Conservation (phyloP, 1,284 basidiomycete species). For the Phlebopus sp. region DNA sequence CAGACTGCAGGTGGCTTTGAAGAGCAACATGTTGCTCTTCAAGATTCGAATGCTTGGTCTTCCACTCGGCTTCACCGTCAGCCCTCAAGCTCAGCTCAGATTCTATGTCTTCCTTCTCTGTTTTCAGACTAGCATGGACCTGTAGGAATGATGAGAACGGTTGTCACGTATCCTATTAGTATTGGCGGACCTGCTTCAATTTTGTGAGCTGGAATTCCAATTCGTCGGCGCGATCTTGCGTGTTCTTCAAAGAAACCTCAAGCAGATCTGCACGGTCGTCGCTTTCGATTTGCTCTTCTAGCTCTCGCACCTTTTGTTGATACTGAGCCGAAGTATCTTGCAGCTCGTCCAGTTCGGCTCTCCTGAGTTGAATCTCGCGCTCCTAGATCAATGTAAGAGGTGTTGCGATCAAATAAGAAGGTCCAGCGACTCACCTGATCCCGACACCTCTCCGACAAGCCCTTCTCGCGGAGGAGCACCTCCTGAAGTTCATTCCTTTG, state of each 20-base stretch:
- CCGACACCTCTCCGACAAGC: conserved; percentile 52
- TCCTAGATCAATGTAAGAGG: conserved; percentile 44
- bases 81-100: conserved; percentile 40
- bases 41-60: conserved; percentile 44
- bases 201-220: conserved; percentile 77
- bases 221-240: conserved; percentile 76
- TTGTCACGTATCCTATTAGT: not conserved
- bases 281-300: conserved; percentile 76
- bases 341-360: conserved; percentile 50
- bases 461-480: conserved; percentile 45
- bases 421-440: conserved; percentile 50
- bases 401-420: not conserved
- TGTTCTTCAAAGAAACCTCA: conserved; percentile 68
- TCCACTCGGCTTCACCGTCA: conserved; percentile 45
- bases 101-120: conserved; percentile 57
- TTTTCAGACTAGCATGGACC: conserved; percentile 55
- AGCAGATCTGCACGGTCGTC: conserved; percentile 75
- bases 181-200: conserved; percentile 60
- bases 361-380: conserved; percentile 63
- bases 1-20: conserved; percentile 42
- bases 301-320: conserved; percentile 58
- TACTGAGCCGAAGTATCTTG: conserved; percentile 52
- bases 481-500: conserved; percentile 41
- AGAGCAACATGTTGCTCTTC: conserved; percentile 40
- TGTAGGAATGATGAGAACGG: conserved; percentile 29